phyloP scores from a whole-genome alignment of 306 rosid genomes.

The Leucaena leucocephala region DNA sequence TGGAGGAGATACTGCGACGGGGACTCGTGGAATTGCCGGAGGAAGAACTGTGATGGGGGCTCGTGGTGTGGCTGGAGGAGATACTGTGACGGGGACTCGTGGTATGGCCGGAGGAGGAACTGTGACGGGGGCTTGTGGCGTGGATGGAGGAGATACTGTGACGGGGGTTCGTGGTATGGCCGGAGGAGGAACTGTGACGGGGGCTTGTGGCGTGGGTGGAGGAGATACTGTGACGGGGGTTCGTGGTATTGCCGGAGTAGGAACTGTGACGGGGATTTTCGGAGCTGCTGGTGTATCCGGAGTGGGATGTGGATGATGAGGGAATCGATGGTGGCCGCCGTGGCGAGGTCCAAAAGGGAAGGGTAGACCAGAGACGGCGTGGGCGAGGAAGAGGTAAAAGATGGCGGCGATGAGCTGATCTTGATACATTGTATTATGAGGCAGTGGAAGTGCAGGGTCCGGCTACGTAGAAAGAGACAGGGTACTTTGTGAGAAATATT shows the following conservation, averaged over 20 bases:
- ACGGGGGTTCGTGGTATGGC: no score
- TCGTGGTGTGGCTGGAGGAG: not conserved
- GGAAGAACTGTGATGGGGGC: no score
- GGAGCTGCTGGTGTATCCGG: not conserved
- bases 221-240: not conserved
- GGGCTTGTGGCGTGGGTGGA: no score
- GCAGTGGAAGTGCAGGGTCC: not conserved
- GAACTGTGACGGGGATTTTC: not conserved
- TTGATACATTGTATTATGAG: not conserved
- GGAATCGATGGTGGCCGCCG: not conserved
- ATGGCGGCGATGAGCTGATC: not conserved
- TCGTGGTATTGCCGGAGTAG: not conserved
- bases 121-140: not conserved
- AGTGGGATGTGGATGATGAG: not conserved
- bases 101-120: not conserved
- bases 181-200: no score
- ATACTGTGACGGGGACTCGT: not conserved
- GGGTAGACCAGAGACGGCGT: not conserved
- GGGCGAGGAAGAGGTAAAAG: not conserved
- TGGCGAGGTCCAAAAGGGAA: not conserved
- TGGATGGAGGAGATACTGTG: no score
- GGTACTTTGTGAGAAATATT: not conserved
- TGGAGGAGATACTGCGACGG: no score
- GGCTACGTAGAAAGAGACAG: not conserved
- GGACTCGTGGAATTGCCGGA: no score